Base-by-base conservation (phyloP, 352 stramenopile species). In the Pythium aquatile region DNA sequence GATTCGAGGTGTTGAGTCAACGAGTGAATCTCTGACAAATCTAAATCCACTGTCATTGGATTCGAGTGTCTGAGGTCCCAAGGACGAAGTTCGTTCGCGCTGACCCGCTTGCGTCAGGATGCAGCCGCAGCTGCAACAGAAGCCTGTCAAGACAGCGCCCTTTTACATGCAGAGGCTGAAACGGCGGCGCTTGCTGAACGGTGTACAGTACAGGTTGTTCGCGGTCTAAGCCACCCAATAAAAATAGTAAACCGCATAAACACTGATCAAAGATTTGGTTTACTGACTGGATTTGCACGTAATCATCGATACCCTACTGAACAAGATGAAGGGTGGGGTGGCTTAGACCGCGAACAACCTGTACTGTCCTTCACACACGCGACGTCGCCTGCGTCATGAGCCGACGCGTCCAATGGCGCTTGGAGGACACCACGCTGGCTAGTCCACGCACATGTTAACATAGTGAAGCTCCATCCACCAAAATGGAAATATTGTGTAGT, bases 81-180 rank as follows among this genome's bases (percentile, higher is more conserved):
- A 24, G 20, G 17, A 9, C 40, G 5, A 24, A 48, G 40, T 59
- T 65, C 59, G 52, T 66, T 66, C 51, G 59, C 59, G 49, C 51
- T 66, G 59, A 66, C 59, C 51, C 26, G 17, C 59, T 66, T 47
- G 60, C 60, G 51, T 59, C 59, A 66, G 59, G 49, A 40, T 66
- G 40, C 26, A 51, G 39, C 16, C 14, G 37, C 60, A 66, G 60
- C 60, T 66, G 60, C 60, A 42, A 33, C 24, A 5, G 35, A 44
- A 26, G 20, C 17, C 40, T 55, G 30, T 55, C 57, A 63, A 35
- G 11, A 32, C 20, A 7, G 17, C 46, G 20, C 20, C 46, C 46
- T 32, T 32, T 52, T 52, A 32, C 46, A 29, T 32, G 16, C 5
- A 9, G 5, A 49, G 20, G 3, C 20, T 32, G 46, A 52, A 52